Percentiles rank a stretch among this genome's conserved stretches.
These are phyloP conservation scores for Cadophora gregata DNA, from an alignment of 2,329 filamentous ascomycete genomes.

Conservation along the genomic window DNA sequence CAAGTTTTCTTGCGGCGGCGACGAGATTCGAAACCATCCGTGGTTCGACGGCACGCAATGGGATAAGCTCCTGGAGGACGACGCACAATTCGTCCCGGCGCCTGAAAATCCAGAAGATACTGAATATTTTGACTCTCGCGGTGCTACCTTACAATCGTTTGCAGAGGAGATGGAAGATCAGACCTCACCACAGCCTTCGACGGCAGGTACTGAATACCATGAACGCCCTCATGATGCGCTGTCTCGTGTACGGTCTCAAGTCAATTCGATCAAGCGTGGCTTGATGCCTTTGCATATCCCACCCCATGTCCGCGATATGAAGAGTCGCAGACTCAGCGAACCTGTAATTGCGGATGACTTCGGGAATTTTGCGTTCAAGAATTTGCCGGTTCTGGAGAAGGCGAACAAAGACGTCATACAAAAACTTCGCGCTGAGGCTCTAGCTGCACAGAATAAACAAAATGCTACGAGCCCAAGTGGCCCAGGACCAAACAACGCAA, in stretches of 20 bases:
- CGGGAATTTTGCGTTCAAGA: constrained; percentile 96
- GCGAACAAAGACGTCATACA: constrained; percentile 99
- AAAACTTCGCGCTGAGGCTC: constrained; percentile 88
- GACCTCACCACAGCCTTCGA: constrained; percentile 71
- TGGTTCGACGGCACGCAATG: constrained; percentile 92
- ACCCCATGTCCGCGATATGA: constrained; percentile 90
- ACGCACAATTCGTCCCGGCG: constrained; percentile 92
- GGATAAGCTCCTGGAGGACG: constrained; percentile 90
- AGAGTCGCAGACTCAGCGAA: constrained; percentile 87
- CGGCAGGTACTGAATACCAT: constrained; percentile 76
- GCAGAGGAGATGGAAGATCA: constrained; percentile 95
- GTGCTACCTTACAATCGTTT: constrained; percentile 90
- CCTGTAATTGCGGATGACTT: constrained; percentile 91
- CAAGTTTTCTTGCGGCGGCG: constrained; percentile 81
- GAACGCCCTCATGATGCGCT: constrained; percentile 95
- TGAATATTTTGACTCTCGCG: constrained; percentile 93
- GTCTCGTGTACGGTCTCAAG: constrained; percentile 85
- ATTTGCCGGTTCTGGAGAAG: constrained; percentile 93
- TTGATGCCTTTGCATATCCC: constrained; percentile 96
- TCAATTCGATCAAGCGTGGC: constrained; percentile 86
- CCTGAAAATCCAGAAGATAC: constrained; percentile 96
- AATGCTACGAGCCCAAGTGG: constrained; percentile 33
- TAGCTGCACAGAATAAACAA: constrained; percentile 67
- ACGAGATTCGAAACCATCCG: constrained; percentile 85
- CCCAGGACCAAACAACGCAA: constrained; percentile 32